Percentiles rank a stretch among this genome's conserved stretches.
These are phyloP conservation scores for Pleodorina starrii DNA, from an alignment of 139 green algal genomes.

Conservation along the genomic window DNA sequence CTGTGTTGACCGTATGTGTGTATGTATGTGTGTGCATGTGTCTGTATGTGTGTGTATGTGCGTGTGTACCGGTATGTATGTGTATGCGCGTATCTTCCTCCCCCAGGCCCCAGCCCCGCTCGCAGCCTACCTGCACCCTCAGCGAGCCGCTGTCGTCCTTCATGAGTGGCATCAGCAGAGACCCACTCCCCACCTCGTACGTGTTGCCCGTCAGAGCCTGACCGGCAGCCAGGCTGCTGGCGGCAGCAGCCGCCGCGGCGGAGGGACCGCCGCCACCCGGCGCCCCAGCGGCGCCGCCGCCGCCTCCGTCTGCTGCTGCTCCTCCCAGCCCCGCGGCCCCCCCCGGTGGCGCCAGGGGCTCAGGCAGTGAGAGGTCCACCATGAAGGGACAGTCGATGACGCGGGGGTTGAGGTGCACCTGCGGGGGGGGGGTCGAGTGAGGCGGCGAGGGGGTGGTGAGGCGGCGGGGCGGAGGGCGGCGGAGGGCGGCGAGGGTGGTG, in stretches of 20 bases:
- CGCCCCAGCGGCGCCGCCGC: neutral
- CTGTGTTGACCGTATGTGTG: too few relatives aligned
- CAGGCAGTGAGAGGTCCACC: constrained; percentile 22
- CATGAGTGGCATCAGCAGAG: constrained; percentile 46
- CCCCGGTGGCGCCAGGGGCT: neutral
- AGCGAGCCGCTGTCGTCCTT: constrained; percentile 26
- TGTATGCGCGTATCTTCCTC: too few relatives aligned
- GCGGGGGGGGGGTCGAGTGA: too few relatives aligned
- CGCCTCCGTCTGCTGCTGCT: neutral
- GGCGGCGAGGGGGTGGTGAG: too few relatives aligned
- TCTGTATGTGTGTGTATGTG: too few relatives aligned
- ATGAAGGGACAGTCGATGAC: constrained; percentile 53
- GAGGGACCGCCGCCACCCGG: neutral
- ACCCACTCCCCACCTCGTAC: constrained; percentile 22
- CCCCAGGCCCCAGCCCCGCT: too few relatives aligned
- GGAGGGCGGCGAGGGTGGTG: too few relatives aligned
- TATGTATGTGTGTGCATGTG: too few relatives aligned
- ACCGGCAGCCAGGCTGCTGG: neutral
- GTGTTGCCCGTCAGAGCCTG: constrained; percentile 50
- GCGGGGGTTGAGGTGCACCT: constrained; percentile 43
- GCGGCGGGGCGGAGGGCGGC: too few relatives aligned
- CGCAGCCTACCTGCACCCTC: constrained; percentile 39
- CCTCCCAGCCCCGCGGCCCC: neutral
- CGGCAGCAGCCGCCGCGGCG: neutral
- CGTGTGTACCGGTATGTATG: too few relatives aligned